Evolutionary conservation across 2,329 filamentous ascomycete species (phyloP), one percentile per base, ranked within the genome.

Genomic region (Capronia americana): DNA sequence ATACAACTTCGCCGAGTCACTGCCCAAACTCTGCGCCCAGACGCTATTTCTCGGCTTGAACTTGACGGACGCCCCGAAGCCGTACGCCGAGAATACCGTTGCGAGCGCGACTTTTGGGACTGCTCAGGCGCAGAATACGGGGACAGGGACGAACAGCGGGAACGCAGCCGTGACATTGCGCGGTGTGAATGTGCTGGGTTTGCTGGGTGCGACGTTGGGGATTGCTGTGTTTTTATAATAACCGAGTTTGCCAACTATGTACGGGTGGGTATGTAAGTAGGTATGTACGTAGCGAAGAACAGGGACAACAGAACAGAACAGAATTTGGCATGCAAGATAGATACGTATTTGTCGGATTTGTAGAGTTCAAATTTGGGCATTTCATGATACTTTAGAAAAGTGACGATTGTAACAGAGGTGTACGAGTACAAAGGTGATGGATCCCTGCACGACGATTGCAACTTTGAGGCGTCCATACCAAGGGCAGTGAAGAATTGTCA

Each of bases 21-120:
- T 69, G n/a, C 67, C 67, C 17, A 57, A 46, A 10, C 61, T 69
- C 3, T 69, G 67, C 55, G 55, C 51, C 2, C 41, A 56, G 57
- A 44, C 51, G 1, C 32, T 69, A 5, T 69, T 69, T 44, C 67
- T 61, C 7, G 57, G 58, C 23, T n/a, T 69, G 24, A 55, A 68
- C 20, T 12, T 66, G 34, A 62, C 58, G 28, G 51, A 41, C 28
- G 24, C 41, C 8, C 50, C 50, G 7, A 57, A 56, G 24, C 51
- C 64, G 4, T 24, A 34, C 26, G 51, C 58, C 12, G 41, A 20
- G 10, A 66, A 51, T n/a, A n/a, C 57, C 6, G 59, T 24, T 3
- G 59, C 59, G 4, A 48, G 50, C 17, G 59, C 59, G n/a, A 62
- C 59, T 8, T 8, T 61, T 10, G 30, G 20, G 17, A n/a, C 28